A percentile compares a stretch with the other conserved stretches of the same genome.
Conservation (phyloP, 345 rosid species). For the Toxicodendron radicans region DNA sequence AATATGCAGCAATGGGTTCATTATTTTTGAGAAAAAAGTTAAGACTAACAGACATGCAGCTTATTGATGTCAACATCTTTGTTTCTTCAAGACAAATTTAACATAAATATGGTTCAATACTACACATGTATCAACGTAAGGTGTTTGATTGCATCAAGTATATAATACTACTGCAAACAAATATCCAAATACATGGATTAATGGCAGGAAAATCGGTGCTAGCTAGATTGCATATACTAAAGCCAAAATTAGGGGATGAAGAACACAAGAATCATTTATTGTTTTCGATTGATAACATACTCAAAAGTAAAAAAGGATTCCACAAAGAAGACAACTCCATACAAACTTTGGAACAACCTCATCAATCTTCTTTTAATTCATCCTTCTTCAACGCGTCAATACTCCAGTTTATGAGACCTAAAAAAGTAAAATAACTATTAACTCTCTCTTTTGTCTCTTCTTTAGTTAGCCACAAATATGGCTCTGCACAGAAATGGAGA, state of each 20-base stretch:
- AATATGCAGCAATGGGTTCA: too few relatives aligned
- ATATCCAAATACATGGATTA: too few relatives aligned
- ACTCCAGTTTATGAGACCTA: constrained; percentile 16
- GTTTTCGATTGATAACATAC: constrained; percentile 22
- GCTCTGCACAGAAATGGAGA: constrained; percentile 21
- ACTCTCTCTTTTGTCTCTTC: neutral
- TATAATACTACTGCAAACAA: too few relatives aligned
- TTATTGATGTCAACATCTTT: too few relatives aligned
- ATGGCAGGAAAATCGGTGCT: too few relatives aligned
- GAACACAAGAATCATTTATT: constrained; percentile 21
- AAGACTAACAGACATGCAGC: too few relatives aligned
- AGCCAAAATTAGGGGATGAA: constrained; percentile 29
- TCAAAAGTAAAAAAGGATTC: constrained; percentile 30
- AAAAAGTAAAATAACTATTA: neutral
- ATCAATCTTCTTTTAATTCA: constrained; percentile 25
- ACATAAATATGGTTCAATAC: too few relatives aligned
- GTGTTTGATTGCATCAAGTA: too few relatives aligned
- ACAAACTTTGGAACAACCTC: constrained; percentile 34
- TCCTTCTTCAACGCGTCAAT: neutral
- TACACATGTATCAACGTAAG: too few relatives aligned
- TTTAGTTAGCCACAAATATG: constrained; percentile 24
- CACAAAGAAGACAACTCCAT: constrained; percentile 32
- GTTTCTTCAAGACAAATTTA: too few relatives aligned
- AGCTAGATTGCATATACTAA: too few relatives aligned
- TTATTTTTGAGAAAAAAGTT: too few relatives aligned